Evolutionary conservation across 768 basidiomycete species (phyloP).

Genomic region (Postia placenta): DNA sequence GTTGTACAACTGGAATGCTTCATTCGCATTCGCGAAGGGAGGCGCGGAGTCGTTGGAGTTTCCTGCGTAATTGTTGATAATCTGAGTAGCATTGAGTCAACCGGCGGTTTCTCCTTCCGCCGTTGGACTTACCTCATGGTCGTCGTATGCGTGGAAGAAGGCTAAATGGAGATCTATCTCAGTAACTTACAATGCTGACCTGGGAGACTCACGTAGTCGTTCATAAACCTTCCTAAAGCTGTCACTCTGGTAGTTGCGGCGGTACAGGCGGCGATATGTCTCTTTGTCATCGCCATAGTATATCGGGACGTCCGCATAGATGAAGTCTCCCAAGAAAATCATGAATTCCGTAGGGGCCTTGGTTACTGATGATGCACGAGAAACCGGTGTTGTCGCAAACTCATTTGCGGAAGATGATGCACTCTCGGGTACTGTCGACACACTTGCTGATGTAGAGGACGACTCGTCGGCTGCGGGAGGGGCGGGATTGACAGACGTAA

Average conservation of each 20-base stretch:
- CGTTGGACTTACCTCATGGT: conserved; percentile 65
- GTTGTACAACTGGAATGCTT: conserved; percentile 58
- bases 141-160: conserved; percentile 64
- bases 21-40: conserved; percentile 51
- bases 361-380: not conserved
- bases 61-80: conserved; percentile 65
- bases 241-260: conserved; percentile 57
- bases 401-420: not conserved
- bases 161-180: conserved; percentile 32
- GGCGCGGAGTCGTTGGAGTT: conserved; percentile 43
- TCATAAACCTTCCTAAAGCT: conserved; percentile 68
- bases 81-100: conserved; percentile 25
- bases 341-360: conserved; percentile 46
- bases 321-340: conserved; percentile 68
- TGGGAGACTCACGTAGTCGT: conserved; percentile 49
- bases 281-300: conserved; percentile 54
- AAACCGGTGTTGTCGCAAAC: not conserved
- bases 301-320: conserved; percentile 67
- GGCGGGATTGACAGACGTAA: not conserved
- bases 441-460: not conserved
- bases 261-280: conserved; percentile 59
- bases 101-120: no score
- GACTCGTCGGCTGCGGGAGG: not conserved
- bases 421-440: conserved; percentile 1
- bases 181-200: no score